Evolutionary conservation across 2,329 filamentous ascomycete species (phyloP), one percentile per base, ranked within the genome.

Genomic region (Pleurostoma richardsiae): DNA sequence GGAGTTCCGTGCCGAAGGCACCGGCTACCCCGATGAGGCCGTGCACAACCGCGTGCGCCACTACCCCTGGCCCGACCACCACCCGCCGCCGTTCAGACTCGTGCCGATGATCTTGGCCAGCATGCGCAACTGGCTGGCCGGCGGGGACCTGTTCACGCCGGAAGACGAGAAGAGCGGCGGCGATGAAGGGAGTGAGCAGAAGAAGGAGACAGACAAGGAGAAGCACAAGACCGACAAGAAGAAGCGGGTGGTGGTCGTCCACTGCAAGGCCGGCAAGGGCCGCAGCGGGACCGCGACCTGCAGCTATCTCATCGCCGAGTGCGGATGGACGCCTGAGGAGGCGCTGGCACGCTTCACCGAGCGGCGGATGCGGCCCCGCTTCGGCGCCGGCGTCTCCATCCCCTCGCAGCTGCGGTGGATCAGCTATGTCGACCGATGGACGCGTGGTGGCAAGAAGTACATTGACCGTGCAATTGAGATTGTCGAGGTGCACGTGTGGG

Each of bases 181-280:
- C n/a, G 29, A 46, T 11, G 19, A 19, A 19, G 19, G 19, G 19
- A 53, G 49, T 2, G 43, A 46, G 26, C 56, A 56, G 45, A 46
- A 55, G 56, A n/a, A 41, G 2, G 40, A 43, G 11, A 33, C 31
- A 1, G 40, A 30, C 5, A 36, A 49, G 27, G 38, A 48, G 2
- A 41, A 44, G 6, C 43, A 49, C 0, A 45, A 55, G 7, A 43
- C 42, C 0, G 59, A 52, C 1, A 56, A 43, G 30, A 44, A 30
- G 7, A 63, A 66, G 36, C 76, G 90, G 31, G 89, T 97, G 0
- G 86, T 86, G 0, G 91, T 97, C 5, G 90, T 97, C 6, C 94
- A 99, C 66, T 97, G 94, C 73, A 97, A 97, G 64, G 94, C 94
- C 1, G 94, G 94, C 3, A 99, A 99, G 67, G 94, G 94, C 2